Percentiles rank a stretch among this genome's conserved stretches.
Evolutionary conservation across 176 grass and related monocot species (phyloP).

Genomic region (Dactylis glomerata): DNA sequence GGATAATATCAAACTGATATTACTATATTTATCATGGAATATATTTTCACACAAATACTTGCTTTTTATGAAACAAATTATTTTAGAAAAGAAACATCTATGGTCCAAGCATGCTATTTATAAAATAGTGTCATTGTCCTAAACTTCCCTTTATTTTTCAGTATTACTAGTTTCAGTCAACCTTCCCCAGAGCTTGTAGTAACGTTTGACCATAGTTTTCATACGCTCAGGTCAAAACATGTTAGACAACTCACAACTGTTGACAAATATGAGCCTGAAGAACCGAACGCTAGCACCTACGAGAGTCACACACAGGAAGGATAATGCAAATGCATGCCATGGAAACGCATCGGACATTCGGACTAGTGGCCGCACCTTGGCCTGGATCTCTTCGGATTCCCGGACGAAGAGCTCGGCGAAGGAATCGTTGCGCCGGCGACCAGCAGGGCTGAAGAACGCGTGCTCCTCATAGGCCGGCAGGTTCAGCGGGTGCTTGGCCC

Average conservation of each 20-base stretch:
- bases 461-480: constrained; percentile 36
- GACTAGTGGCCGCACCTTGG: constrained; percentile 38
- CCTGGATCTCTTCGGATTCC: constrained; percentile 56
- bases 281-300: not conserved
- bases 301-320: not conserved
- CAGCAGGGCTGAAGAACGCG: not conserved
- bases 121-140: not conserved
- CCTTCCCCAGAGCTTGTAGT: not conserved
- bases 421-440: constrained; percentile 2
- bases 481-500: constrained; percentile 56
- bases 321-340: not conserved
- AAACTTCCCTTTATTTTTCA: not conserved
- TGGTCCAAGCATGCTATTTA: not conserved
- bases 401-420: constrained; percentile 54
- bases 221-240: constrained; percentile 7
- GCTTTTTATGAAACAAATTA: not conserved
- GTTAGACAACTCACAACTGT: not conserved
- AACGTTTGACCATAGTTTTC: constrained; percentile 25
- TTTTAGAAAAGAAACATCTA: not conserved
- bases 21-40: not conserved
- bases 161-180: constrained; percentile 36
- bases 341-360: not conserved
- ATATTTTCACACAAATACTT: not conserved
- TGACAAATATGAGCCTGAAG: not conserved
- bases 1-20: not conserved